Evolutionary conservation across 2,329 filamentous ascomycete species (phyloP).

Genomic region (Eutypella sp.): DNA sequence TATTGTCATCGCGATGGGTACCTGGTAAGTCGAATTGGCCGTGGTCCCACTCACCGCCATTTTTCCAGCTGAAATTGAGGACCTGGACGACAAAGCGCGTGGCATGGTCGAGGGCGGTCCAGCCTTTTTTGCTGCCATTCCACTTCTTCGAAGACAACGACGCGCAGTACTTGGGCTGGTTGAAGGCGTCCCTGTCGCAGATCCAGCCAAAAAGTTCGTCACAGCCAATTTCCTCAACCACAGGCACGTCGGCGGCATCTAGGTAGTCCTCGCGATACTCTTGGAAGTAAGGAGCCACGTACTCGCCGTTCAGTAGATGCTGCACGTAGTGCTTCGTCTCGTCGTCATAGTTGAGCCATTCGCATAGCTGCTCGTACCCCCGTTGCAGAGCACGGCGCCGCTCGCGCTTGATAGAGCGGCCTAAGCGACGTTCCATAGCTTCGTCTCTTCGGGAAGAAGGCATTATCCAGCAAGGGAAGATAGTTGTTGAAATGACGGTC

Average conservation of each 20-base stretch:
- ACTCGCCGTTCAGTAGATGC: conserved; percentile 16
- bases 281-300: conserved; percentile 21
- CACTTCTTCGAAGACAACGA: background rate
- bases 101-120: conserved; percentile 22
- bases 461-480: no score
- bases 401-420: conserved; percentile 13
- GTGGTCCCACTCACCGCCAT: conserved; percentile 20
- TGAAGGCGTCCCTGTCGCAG: conserved; percentile 14
- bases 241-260: conserved; percentile 9
- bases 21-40: conserved; percentile 19
- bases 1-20: no score
- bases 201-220: conserved; percentile 15
- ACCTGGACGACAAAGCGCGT: conserved; percentile 22
- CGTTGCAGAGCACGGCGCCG: conserved; percentile 12
- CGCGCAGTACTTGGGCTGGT: conserved; percentile 8
- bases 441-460: background rate
- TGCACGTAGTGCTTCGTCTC: conserved; percentile 13
- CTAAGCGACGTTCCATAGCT: conserved; percentile 8
- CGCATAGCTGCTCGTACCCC: conserved; percentile 16
- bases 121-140: conserved; percentile 14
- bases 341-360: conserved; percentile 19
- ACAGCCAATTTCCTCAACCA: conserved; percentile 14
- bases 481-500: no score
- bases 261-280: conserved; percentile 25
- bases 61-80: conserved; percentile 21